Evolutionary conservation across 768 basidiomycete genomes (phyloP), one percentile per base, ranked within the genome.

Genomic region (Epithele typhae): DNA sequence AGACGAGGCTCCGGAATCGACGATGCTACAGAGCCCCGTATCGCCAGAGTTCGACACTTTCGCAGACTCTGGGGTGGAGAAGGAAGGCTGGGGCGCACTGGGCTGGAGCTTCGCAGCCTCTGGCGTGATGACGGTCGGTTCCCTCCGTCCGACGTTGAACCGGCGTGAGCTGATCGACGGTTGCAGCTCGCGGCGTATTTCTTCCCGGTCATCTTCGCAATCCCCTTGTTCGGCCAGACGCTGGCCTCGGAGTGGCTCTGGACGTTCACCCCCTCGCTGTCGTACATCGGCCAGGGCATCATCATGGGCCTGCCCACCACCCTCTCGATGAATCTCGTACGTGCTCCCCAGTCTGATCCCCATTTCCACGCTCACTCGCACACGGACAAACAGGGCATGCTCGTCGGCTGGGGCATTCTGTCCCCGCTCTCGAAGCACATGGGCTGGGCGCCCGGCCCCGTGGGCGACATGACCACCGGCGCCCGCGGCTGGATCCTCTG

Each of bases 281-380:
- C 88, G 0, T 97, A 96, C 59, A 82, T 96, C 32, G 93, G 93
- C 1, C 92, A 95, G 78, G 93, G 92, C 5, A 92, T 97, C 50
- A 97, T 97, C 57, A 98, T 98, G 95, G 95, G 94, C 4, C 91
- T 94, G 58, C 87, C 92, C 0, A 95, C 92, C 0, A 94, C 94
- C 0, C 58, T 94, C 27, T 89, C 87, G 61, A 97, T 98, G 94
- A 94, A 85, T 55, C 64, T 92, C 48, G 90, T 89, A 57, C 60
- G 75, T 51, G 49, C 14, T 7, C 14, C 14, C 8, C 27, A 30
- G 7, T 7, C 14, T 7, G 8, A 7, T 7, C 7, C 27, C 8
- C 14, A 30, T 30, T 30, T 30, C 14, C 27, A 14, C 27, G 14
- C 27, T 30, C 27, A 30, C 14, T 30, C 27, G 8, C 27, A 7